Evolutionary conservation across 1,284 basidiomycete species (phyloP).

Genomic region (Anthracocystis setariae): DNA sequence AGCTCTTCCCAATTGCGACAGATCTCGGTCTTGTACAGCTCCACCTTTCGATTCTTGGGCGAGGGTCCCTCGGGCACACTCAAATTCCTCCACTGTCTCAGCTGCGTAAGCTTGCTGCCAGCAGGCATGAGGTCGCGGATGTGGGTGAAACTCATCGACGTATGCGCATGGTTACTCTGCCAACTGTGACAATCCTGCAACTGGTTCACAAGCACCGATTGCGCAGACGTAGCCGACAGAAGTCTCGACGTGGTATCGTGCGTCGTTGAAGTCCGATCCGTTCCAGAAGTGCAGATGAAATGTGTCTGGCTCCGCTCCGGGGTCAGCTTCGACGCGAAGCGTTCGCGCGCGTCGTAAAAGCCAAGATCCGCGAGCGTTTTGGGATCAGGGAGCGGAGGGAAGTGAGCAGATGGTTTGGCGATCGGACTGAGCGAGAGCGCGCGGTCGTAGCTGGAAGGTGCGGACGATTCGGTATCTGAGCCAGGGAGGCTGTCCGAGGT

Average conservation of each 20-base stretch:
- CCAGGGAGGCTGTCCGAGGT: neutral
- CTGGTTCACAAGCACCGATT: conserved; percentile 7
- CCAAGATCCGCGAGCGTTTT: neutral
- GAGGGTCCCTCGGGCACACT: conserved; percentile 7
- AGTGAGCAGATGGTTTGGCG: neutral
- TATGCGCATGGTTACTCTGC: neutral
- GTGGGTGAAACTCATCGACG: no score
- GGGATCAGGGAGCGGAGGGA: neutral
- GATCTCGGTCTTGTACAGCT: conserved; percentile 88
- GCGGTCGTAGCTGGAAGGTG: neutral
- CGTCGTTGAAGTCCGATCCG: neutral
- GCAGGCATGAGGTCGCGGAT: neutral
- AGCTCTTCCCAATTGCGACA: conserved; percentile 94
- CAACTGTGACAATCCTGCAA: neutral
- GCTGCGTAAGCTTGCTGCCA: neutral
- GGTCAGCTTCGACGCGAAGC: neutral
- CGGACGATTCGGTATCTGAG: neutral
- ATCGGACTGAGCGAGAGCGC: neutral
- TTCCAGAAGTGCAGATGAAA: neutral
- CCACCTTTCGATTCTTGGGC: conserved; percentile 85
- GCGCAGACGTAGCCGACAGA: conserved; percentile 2
- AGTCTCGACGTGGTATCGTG: conserved; percentile 1
- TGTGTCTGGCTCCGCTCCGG: neutral
- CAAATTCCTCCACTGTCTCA: neutral
- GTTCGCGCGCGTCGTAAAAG: neutral